These are phyloP conservation scores for Yarrowia phangngaensis DNA, from an alignment of 805 yeast genomes.

Conservation along the genomic window DNA sequence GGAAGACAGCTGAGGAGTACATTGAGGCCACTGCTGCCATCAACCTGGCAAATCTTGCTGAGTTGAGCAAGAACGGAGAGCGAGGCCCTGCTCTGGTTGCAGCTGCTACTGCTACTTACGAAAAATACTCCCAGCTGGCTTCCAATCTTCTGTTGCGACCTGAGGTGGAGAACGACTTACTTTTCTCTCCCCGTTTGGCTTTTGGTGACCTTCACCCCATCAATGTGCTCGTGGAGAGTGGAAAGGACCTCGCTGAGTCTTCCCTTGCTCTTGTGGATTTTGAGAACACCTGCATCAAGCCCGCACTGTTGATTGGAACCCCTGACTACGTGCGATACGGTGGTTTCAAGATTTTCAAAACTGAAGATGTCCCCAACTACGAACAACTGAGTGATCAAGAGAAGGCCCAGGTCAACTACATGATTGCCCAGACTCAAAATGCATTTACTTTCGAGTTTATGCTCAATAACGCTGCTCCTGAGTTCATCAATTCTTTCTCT, in stretches of 20 bases:
- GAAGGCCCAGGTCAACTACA: constrained; percentile 75
- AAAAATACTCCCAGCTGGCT: constrained; percentile 54
- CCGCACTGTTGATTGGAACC: constrained; percentile 70
- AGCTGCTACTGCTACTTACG: constrained; percentile 56
- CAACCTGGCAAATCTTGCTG: constrained; percentile 59
- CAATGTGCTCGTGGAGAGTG: constrained; percentile 61
- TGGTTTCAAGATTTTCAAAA: constrained; percentile 81
- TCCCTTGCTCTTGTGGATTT: constrained; percentile 62
- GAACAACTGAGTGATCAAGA: constrained; percentile 65
- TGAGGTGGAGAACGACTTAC: constrained; percentile 45
- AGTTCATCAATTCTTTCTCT: constrained; percentile 70
- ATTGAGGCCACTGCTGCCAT: constrained; percentile 60
- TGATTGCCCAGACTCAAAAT: constrained; percentile 85
- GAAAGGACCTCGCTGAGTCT: constrained; percentile 36
- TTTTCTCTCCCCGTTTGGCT: constrained; percentile 67
- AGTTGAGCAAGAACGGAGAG: constrained; percentile 53
- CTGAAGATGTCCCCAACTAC: constrained; percentile 70
- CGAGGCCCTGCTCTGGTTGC: constrained; percentile 40
- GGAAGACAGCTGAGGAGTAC: constrained; percentile 63
- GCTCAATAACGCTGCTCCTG: constrained; percentile 56
- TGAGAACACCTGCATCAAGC: constrained; percentile 76
- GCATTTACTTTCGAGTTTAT: constrained; percentile 83
- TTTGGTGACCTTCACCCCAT: constrained; percentile 88
- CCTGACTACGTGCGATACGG: constrained; percentile 83
- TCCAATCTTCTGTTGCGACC: constrained; percentile 53